Conservation (phyloP, 441 rosid genomes). For the Populus hybrid region DNA sequence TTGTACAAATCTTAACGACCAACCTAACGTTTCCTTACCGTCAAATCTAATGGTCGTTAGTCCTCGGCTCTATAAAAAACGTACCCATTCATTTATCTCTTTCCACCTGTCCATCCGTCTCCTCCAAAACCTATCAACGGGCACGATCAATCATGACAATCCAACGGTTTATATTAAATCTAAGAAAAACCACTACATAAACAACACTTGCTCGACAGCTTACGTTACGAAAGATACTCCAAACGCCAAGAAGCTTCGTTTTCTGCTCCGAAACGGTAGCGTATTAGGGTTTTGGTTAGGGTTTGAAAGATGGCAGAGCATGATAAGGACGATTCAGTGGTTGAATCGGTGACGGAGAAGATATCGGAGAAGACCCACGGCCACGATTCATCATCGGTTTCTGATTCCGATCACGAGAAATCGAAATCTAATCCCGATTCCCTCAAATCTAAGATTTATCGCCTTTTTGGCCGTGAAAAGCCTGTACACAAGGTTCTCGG, state of each 20-base stretch:
- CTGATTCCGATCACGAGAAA: conserved; percentile 65
- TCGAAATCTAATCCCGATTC: conserved; percentile 36
- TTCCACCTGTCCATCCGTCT: conserved; percentile 7
- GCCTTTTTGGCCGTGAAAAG: conserved; percentile 77
- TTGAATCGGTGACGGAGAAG: conserved; percentile 63
- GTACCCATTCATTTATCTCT: not conserved
- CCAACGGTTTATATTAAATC: conserved; percentile 30
- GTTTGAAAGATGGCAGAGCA: conserved; percentile 59
- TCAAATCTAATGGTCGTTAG: conserved; percentile 29
- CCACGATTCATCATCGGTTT: conserved; percentile 49
- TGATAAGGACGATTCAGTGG: conserved; percentile 45
- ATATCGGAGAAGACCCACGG: conserved; percentile 58
- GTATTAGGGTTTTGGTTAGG: conserved; percentile 3
- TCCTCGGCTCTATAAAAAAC: conserved; percentile 8
- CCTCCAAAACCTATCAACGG: conserved; percentile 29
- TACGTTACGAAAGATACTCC: not conserved
- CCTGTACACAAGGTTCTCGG: conserved; percentile 83
- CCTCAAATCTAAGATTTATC: conserved; percentile 54
- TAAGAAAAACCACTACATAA: conserved; percentile 3
- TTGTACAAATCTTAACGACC: conserved; percentile 8
- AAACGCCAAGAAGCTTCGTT: not conserved
- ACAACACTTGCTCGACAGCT: not conserved
- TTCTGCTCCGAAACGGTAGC: not conserved
- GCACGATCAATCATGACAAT: conserved; percentile 12
- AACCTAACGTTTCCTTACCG: not conserved